Percentiles rank a stretch among this genome's conserved stretches.
Evolutionary conservation across 2,329 filamentous ascomycete genomes (phyloP).

Genomic region (Cytospora schulzeri): DNA sequence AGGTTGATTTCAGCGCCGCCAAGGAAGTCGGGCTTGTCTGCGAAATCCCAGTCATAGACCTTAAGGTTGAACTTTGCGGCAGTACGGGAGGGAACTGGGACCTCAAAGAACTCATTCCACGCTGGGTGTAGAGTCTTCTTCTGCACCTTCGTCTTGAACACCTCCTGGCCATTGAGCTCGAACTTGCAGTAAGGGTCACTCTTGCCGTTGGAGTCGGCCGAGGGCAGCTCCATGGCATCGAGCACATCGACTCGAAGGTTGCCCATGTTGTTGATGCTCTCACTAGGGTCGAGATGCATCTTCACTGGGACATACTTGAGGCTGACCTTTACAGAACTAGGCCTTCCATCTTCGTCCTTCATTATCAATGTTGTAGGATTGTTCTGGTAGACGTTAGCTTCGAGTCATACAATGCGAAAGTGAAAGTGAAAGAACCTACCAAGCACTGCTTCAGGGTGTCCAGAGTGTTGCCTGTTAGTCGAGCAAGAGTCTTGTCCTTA

Average conservation of each 20-base stretch:
- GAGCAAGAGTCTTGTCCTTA: conserved; percentile 76
- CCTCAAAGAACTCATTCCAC: conserved; percentile 97
- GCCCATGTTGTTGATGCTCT: conserved; percentile 99
- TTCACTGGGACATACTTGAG: conserved; percentile 92
- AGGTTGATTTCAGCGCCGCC: conserved; percentile 77
- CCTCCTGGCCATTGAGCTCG: conserved; percentile 80
- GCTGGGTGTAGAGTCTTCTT: conserved; percentile 95
- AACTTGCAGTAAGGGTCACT: conserved; percentile 98
- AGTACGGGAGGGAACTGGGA: conserved; percentile 79
- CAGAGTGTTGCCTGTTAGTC: conserved; percentile 80
- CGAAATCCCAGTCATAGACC: conserved; percentile 96
- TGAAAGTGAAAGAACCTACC: conserved; percentile 50
- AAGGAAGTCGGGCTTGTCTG: conserved; percentile 90
- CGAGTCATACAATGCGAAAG: not conserved
- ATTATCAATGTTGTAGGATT: conserved; percentile 83
- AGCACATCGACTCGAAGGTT: conserved; percentile 91
- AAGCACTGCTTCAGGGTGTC: conserved; percentile 86
- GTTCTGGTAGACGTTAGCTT: conserved; percentile 58
- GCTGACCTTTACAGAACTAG: conserved; percentile 84
- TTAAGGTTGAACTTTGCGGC: conserved; percentile 80
- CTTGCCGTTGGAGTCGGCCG: conserved; percentile 93
- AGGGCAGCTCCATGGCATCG: conserved; percentile 83
- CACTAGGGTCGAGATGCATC: conserved; percentile 90
- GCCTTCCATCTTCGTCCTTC: conserved; percentile 73
- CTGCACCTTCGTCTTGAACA: conserved; percentile 92